Conservation (phyloP, 139 green algal species). For the Micractinium sp. region DNA sequence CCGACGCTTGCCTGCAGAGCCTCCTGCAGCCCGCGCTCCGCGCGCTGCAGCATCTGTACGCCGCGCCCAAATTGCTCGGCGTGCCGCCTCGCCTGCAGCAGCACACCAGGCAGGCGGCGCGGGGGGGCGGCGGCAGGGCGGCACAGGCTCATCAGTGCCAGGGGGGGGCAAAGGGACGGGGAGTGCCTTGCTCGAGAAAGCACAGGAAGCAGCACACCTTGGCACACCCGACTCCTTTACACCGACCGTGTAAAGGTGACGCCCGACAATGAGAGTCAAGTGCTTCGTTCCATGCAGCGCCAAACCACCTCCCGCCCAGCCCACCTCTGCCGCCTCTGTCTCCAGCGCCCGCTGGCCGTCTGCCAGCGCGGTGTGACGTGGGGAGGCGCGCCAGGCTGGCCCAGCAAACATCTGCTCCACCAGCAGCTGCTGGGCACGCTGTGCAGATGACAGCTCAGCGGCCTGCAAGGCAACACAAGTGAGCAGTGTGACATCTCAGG, state of each 20-base stretch:
- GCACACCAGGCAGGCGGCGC: not conserved
- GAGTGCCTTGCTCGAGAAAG: too few species aligned
- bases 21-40: constrained; percentile 6
- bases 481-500: too few species aligned
- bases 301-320: not conserved
- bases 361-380: not conserved
- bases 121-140: not conserved
- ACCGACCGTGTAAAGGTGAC: too few species aligned
- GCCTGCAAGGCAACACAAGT: not conserved
- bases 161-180: too few species aligned
- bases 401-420: constrained; percentile 11
- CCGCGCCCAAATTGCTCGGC: not conserved
- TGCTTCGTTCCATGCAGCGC: not conserved
- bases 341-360: constrained; percentile 1
- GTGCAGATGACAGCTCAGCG: not conserved
- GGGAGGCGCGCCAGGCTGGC: not conserved
- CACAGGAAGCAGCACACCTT: too few species aligned
- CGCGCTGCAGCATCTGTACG: constrained; percentile 13
- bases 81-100: not conserved
- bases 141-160: not conserved
- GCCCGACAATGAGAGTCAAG: too few species aligned
- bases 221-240: too few species aligned
- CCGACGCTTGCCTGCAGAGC: constrained; percentile 10
- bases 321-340: constrained; percentile 13
- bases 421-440: not conserved